These are phyloP conservation scores for Chondrostereum purpureum DNA, from an alignment of 1,284 basidiomycete genomes.

Conservation along the genomic window DNA sequence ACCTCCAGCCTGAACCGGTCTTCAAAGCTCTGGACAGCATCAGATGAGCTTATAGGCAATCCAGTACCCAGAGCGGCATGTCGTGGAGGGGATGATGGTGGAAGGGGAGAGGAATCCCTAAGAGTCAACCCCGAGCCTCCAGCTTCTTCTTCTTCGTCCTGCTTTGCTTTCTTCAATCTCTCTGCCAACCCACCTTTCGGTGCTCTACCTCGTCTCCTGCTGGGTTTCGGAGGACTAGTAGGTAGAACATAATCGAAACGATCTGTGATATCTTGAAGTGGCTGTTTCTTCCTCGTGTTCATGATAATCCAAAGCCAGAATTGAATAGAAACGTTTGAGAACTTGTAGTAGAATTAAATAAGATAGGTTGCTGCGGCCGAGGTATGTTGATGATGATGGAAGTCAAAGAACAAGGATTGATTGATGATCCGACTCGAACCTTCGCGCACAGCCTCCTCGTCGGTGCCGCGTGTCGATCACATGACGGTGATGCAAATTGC, in stretches of 20 bases:
- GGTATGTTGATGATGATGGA: constrained; percentile 3
- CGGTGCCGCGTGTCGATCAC: too few species aligned
- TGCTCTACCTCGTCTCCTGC: constrained; percentile 8
- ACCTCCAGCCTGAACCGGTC: neutral
- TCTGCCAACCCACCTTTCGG: constrained; percentile 4
- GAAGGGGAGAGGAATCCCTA: constrained; percentile 15
- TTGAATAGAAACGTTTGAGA: neutral
- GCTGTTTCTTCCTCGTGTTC: neutral
- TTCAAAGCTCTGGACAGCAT: constrained; percentile 1
- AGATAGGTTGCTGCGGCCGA: neutral
- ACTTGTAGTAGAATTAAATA: neutral
- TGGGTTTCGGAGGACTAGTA: constrained; percentile 3
- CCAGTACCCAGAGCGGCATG: constrained; percentile 12
- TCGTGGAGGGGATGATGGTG: constrained; percentile 21
- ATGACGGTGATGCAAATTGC: too few species aligned
- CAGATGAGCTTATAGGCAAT: constrained; percentile 7
- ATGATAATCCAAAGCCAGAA: neutral
- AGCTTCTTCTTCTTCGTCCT: too few species aligned
- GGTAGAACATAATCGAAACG: neutral
- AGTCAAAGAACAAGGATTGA: neutral
- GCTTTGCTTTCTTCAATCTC: constrained; percentile 2
- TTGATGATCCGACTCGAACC: too few species aligned
- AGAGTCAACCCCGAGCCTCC: too few species aligned
- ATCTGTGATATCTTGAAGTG: constrained; percentile 7
- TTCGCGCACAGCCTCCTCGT: too few species aligned